These are phyloP conservation scores for Musa troglodytarum DNA, from an alignment of 176 grass and related monocot species.

Conservation along the genomic window DNA sequence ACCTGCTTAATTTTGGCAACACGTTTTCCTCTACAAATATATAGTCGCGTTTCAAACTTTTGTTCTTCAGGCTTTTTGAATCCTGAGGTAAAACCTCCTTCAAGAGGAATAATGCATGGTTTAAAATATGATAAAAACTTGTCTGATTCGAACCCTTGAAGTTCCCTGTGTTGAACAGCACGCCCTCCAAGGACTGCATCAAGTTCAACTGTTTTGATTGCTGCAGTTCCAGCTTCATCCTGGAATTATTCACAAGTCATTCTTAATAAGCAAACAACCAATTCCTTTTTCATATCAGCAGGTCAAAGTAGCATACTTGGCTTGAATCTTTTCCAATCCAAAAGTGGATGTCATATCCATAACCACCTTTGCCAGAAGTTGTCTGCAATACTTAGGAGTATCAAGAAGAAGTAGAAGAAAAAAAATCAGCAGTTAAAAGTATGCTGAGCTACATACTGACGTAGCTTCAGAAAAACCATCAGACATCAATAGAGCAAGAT, in stretches of 20 bases:
- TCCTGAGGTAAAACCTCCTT: constrained; percentile 91
- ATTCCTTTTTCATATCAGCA: not conserved
- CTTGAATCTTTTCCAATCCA: constrained; percentile 50
- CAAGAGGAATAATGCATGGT: constrained; percentile 96
- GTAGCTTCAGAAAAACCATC: not conserved
- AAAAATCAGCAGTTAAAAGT: not conserved
- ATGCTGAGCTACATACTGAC: not conserved
- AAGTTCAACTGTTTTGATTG: constrained; percentile 93
- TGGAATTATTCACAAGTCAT: constrained; percentile 28
- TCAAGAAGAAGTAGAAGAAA: not conserved
- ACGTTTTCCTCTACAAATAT: constrained; percentile 90
- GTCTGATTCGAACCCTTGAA: constrained; percentile 85
- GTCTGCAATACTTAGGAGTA: constrained; percentile 20
- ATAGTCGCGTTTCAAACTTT: constrained; percentile 69
- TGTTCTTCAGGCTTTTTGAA: constrained; percentile 82
- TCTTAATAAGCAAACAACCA: not conserved
- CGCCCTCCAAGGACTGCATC: constrained; percentile 86
- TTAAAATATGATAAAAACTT: constrained; percentile 96
- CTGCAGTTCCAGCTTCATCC: constrained; percentile 96
- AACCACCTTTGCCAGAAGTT: constrained; percentile 36
- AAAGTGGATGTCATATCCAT: constrained; percentile 44
- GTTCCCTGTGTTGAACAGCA: constrained; percentile 95
- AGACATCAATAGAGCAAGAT: not conserved
- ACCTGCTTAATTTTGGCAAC: constrained; percentile 95
- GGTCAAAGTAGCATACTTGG: constrained; percentile 27